Evolutionary conservation across 2,329 filamentous ascomycete genomes (phyloP), one percentile per base, ranked within the genome.

Genomic region (Davidsoniella virescens): DNA sequence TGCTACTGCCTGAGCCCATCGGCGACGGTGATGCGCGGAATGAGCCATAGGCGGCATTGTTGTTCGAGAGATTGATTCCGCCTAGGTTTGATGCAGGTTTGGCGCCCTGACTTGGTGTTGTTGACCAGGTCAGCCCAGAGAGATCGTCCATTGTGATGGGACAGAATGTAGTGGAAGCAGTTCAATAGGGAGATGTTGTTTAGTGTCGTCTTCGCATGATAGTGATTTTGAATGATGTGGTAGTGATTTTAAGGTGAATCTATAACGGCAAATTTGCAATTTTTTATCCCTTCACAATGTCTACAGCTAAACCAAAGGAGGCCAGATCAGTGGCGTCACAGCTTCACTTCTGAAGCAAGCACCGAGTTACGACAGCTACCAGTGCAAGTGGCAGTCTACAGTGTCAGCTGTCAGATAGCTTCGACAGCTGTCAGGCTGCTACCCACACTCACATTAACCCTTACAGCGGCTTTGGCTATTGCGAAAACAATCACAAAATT

Each of bases 71-170:
- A 52, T 64, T 65, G 47, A 61, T 56, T 49, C 63, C 64, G 44
- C 60, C 58, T 54, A 62, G 62, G 42, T 55, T 55, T 44, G 56
- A 57, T 17, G 57, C 54, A 41, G 64, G 57, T 61, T 72, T 70
- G 54, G 63, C 60, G 55, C 51, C 58, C 61, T 58, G 62, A 54
- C 55, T 59, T 59, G 54, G 61, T 56, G 60, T 57, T 53, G 62
- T 59, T 47, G 72, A 73, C 76, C 76, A 81, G 63, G 73, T 73
- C 57, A 80, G 67, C 55, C 73, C 70, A 44, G 72, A 70, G 45
- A 80, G 71, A 63, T 81, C 76, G 57, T 80, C 73, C 77, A 81
- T 81, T 51, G 59, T 66, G 49, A 33, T 25, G 26, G 16, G 17
- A n/a, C 9, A 9, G 7, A 33, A 4, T 33, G 29, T 33, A 33